phyloP scores from a whole-genome alignment of 2,329 filamentous ascomycete genomes.

The Verticillium nonalfalfae region DNA sequence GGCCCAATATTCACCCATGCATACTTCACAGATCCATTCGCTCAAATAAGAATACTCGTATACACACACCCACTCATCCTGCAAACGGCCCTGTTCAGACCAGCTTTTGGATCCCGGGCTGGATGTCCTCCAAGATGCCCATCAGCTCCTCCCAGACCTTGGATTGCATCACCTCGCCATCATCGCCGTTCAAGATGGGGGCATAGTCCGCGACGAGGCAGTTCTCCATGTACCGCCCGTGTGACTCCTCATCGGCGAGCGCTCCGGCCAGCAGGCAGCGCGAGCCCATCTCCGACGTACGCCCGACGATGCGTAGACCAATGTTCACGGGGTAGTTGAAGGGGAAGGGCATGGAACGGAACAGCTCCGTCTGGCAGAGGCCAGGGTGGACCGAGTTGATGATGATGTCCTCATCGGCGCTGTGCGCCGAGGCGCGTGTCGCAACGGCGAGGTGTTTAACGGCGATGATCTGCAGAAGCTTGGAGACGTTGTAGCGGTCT shows the following conservation, averaged over 20 bases:
- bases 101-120: constrained; percentile 28
- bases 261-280: constrained; percentile 31
- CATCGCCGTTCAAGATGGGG: constrained; percentile 20
- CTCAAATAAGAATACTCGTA: background rate
- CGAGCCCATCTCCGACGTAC: constrained; percentile 30
- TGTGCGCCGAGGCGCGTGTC: constrained; percentile 20
- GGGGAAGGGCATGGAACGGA: constrained; percentile 22
- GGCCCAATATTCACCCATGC: too few species aligned
- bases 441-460: constrained; percentile 25
- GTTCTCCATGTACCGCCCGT: constrained; percentile 33
- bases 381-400: constrained; percentile 33
- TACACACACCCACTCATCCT: background rate
- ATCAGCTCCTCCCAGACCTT: constrained; percentile 35
- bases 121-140: constrained; percentile 32
- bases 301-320: constrained; percentile 18
- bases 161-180: constrained; percentile 26
- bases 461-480: constrained; percentile 24
- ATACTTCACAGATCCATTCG: background rate
- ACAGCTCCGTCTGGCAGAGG: constrained; percentile 32
- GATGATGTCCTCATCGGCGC: constrained; percentile 25
- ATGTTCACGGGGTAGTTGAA: constrained; percentile 15
- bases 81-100: constrained; percentile 15
- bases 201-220: constrained; percentile 18
- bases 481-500: constrained; percentile 28
- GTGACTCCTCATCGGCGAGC: constrained; percentile 22